Evolutionary conservation across 345 rosid genomes (phyloP), one percentile per base, ranked within the genome.

Genomic region (Passiflora organensis): DNA sequence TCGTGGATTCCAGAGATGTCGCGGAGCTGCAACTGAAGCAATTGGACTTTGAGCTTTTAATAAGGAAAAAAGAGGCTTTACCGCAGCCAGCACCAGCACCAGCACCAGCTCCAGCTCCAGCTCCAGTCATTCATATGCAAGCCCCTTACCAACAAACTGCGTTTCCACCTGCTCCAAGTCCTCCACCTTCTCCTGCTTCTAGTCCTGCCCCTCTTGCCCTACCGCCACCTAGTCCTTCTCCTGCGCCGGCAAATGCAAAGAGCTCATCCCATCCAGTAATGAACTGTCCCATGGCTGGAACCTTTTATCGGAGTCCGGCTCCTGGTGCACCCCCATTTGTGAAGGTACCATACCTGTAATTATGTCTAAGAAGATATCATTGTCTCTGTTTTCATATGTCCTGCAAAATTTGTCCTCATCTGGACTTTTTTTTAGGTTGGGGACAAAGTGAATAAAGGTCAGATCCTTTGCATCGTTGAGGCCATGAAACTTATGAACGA

Each of bases 401-500:
- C n/a, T n/a, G n/a, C n/a, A n/a, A n/a, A n/a, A n/a, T n/a, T n/a
- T n/a, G n/a, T n/a, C n/a, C 14, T 15, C 15, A 2, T 28, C 32
- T 23, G 28, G 13, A 8, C 37, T 25, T 28, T 47, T 0, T 23
- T 55, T 28, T 65, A 93, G 99, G 91, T 86, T 46, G 99, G 99
- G 71, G 99, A 93, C 58, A 84, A 82, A 61, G 99, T 93, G 69
- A 89, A 84, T 81, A 93, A 89, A 72, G 99, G 96, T 49, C 99
- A 93, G 68, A 87, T 86, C 32, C 23, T 93, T 55, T 89, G 99
- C 78, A 89, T 93, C 71, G 78, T 86, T 22, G 99, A 93, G 73
- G 99, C 99, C 55, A 93, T 93, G 99, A 93, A 93, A 70, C 72
- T 93, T 56, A 89, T 93, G 99, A 93, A 93, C 51, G 96, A 93